Percentiles rank a stretch among this genome's conserved stretches.
These are phyloP conservation scores for Boletus tomentosulus DNA, from an alignment of 768 basidiomycete genomes.

Conservation along the genomic window DNA sequence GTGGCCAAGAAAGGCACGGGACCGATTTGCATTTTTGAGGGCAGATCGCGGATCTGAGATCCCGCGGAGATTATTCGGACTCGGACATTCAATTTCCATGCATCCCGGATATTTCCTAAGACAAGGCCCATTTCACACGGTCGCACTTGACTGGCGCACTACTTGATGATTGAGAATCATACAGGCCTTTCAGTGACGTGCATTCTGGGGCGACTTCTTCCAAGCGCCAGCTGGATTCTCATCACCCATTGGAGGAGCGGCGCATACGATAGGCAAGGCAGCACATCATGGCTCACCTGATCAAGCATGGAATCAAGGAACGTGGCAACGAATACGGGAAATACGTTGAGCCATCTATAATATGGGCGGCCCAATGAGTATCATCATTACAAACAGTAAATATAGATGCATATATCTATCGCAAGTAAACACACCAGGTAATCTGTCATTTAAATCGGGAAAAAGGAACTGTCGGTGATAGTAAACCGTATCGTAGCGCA, in stretches of 20 bases:
- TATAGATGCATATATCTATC: too few species aligned
- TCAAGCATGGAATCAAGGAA: neutral
- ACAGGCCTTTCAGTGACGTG: neutral
- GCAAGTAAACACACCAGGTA: too few species aligned
- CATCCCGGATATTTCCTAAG: conserved; percentile 3
- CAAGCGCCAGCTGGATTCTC: neutral
- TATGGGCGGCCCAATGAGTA: neutral
- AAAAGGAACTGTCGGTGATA: neutral
- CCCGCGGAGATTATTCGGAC: conserved; percentile 20
- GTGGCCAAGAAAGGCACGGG: neutral
- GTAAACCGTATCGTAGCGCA: neutral
- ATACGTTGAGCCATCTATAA: neutral
- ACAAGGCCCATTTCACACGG: too few species aligned
- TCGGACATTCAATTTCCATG: conserved; percentile 7
- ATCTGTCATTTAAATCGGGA: neutral
- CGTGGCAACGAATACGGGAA: neutral
- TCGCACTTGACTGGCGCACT: too few species aligned
- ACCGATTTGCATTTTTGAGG: conserved; percentile 19
- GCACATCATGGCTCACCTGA: neutral
- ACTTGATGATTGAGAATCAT: too few species aligned
- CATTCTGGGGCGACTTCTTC: neutral
- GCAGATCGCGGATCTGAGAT: conserved; percentile 28
- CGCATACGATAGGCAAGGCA: neutral
- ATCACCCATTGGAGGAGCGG: neutral
- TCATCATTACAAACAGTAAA: too few species aligned